These are phyloP conservation scores for Fusarium subtropicale DNA, from an alignment of 2,329 filamentous ascomycete genomes.

Conservation along the genomic window DNA sequence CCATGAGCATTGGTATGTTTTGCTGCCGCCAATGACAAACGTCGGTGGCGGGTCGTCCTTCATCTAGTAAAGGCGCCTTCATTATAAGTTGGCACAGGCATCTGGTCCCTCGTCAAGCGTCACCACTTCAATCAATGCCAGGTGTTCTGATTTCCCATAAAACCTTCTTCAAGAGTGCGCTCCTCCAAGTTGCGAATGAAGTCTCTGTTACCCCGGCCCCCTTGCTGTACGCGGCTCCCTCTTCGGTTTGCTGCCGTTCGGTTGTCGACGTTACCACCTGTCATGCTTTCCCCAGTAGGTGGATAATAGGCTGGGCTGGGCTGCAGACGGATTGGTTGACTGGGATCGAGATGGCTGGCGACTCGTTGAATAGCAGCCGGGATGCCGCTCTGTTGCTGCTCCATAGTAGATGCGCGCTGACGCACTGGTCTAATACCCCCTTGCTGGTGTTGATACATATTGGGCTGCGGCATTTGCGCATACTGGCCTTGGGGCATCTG, in stretches of 20 bases:
- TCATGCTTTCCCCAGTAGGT: conserved; percentile 85
- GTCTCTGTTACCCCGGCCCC: conserved; percentile 76
- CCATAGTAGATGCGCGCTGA: conserved; percentile 95
- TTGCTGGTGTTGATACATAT: conserved; percentile 74
- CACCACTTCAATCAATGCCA: conserved; percentile 76
- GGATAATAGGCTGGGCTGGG: conserved; percentile 98
- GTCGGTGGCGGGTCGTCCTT: conserved; percentile 15
- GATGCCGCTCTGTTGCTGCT: conserved; percentile 92
- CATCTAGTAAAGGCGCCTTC: conserved; percentile 21
- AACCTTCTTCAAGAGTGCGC: conserved; percentile 92
- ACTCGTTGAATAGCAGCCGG: conserved; percentile 93
- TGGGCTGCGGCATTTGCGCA: conserved; percentile 61
- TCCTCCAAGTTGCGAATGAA: conserved; percentile 97
- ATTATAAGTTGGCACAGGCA: conserved; percentile 34
- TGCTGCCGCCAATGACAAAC: conserved; percentile 16
- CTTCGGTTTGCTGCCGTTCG: conserved; percentile 72
- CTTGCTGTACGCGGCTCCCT: conserved; percentile 76
- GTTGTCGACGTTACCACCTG: conserved; percentile 65
- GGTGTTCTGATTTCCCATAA: conserved; percentile 72
- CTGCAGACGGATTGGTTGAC: conserved; percentile 90
- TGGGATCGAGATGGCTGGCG: conserved; percentile 95
- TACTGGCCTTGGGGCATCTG: conserved; percentile 76
- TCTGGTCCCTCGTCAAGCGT: conserved; percentile 33
- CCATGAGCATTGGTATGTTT: conserved; percentile 26
- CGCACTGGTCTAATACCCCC: conserved; percentile 77